phyloP scores from a whole-genome alignment of 73 alveolate species.

The Tetrahymena thermophila region DNA sequence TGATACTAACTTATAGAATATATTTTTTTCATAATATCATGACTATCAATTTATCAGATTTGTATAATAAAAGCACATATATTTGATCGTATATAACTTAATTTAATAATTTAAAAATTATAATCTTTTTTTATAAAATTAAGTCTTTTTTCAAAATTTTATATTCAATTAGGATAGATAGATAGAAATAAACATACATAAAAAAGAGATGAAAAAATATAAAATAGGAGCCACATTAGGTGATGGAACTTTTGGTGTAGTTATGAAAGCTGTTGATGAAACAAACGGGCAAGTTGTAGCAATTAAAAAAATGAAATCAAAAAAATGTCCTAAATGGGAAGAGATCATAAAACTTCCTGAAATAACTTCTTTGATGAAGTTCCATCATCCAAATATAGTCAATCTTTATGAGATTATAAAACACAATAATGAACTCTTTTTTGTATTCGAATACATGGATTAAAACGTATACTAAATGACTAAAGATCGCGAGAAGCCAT shows the following conservation, averaged over 20 bases:
- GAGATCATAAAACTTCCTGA: constrained; percentile 83
- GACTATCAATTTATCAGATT: too few relatives aligned
- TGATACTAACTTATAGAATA: too few relatives aligned
- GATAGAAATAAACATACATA: background rate
- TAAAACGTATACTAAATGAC: constrained; percentile 84
- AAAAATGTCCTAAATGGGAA: constrained; percentile 85
- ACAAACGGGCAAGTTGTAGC: constrained; percentile 78
- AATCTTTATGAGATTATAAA: constrained; percentile 78
- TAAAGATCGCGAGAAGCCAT: constrained; percentile 79
- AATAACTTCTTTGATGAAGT: constrained; percentile 75
- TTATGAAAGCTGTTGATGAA: constrained; percentile 72
- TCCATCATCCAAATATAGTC: constrained; percentile 91
- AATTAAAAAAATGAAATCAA: constrained; percentile 44
- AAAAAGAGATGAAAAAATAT: constrained; percentile 27
- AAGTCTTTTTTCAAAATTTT: background rate
- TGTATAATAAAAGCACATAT: too few relatives aligned
- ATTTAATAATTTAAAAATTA: too few relatives aligned
- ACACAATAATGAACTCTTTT: constrained; percentile 86
- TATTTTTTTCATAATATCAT: too few relatives aligned
- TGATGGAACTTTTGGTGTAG: constrained; percentile 82
- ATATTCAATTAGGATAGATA: background rate
- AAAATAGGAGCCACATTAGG: constrained; percentile 51
- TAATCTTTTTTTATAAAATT: background rate
- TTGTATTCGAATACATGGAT: constrained; percentile 98
- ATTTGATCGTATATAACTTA: too few relatives aligned